Evolutionary conservation across 306 rosid genomes (phyloP), one percentile per base, ranked within the genome.

Genomic region (Echinosophora koreensis): DNA sequence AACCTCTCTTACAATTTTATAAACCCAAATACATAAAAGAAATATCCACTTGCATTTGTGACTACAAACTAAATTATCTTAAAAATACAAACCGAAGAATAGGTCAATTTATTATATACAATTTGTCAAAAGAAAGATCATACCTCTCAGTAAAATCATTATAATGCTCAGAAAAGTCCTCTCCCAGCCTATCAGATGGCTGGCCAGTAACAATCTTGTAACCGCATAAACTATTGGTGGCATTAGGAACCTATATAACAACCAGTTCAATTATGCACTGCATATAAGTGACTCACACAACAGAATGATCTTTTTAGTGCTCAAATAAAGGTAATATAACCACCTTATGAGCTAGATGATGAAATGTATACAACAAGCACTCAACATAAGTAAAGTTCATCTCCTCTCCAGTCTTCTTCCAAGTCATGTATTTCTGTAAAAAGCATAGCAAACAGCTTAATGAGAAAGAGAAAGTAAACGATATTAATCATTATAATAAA

Each of bases 101-200:
- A 69, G 68, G 32, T 32, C 5, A 67, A 30, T 42, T 61, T 63
- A 49, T 44, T 6, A 17, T 22, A 37, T 60, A 22, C 41, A 76
- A 47, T 42, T 54, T 38, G 49, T 12, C 5, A 16, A 10, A 81
- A 34, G 57, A 66, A 69, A 76, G 63, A 35, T 69, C 3, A 69
- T 83, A 91, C 99, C 99, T 96, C 80, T 91, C 98, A 38, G 91
- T 92, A 62, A 92, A 91, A 71, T 96, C 96, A 81, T 87, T 86
- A 78, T 84, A 84, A 28, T 71, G 81, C 74, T 88, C 98, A 2
- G 98, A 88, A 69, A 96, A 96, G 87, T 96, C 98, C 84, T 92
- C 99, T 55, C 99, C 99, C 77, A 96, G 93, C 85, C 97, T 89
- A 89, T 96, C 98, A 66, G 99, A 96, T 77, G 99, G 99, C 77